Base-by-base conservation (phyloP, 495 filamentous ascomycete species). In the Aspergillus sclerotioniger region DNA sequence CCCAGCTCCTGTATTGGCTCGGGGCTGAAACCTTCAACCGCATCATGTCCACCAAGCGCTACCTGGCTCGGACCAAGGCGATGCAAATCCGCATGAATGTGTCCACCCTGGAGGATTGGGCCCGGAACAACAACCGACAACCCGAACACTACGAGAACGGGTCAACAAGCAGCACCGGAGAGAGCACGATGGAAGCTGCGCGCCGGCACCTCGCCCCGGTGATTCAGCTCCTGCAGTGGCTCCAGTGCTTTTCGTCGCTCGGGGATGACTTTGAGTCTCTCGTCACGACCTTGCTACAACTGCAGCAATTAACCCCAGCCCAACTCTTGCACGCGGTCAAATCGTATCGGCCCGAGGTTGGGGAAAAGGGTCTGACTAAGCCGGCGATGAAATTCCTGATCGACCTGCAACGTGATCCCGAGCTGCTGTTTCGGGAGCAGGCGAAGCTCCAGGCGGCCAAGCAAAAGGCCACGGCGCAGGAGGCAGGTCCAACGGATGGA, bases 61-160 rank as follows among this genome's bases (percentile, higher is more conserved):
- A 97, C 65, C 82, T 99, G 7, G 92, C 94, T 6, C 86, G 94
- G 31, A 99, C 94, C 13, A 99, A 99, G 70, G 94, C 94, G 6
- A 98, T 99, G 94, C 95, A 99, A 66, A 97, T 99, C 58, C 90
- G 94, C 59, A 96, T 99, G 90, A 99, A 99, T 68, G 86, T 98
- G 25, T 98, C 94, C 4, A 84, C 82, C 2, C 78, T 99, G 44
- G 94, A 99, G 71, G 94, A 99, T 67, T 99, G 94, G 94, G 94
- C 93, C 1, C 82, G 92, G 13, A 77, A 81, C 25, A 99, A 98
- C 72, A 98, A 96, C 65, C 85, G 95, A 15, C 85, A 95, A 62
- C 92, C 94, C 8, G 94, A 96, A 68, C 94, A 98, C 68, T 98
- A 91, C 66, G 94, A 99, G 68, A 87, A 90, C 57, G 94, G 93